A percentile compares a stretch with the other conserved stretches of the same genome.
Evolutionary conservation across 148 eudicot genomes (phyloP).

Genomic region (Spergularia marina): DNA sequence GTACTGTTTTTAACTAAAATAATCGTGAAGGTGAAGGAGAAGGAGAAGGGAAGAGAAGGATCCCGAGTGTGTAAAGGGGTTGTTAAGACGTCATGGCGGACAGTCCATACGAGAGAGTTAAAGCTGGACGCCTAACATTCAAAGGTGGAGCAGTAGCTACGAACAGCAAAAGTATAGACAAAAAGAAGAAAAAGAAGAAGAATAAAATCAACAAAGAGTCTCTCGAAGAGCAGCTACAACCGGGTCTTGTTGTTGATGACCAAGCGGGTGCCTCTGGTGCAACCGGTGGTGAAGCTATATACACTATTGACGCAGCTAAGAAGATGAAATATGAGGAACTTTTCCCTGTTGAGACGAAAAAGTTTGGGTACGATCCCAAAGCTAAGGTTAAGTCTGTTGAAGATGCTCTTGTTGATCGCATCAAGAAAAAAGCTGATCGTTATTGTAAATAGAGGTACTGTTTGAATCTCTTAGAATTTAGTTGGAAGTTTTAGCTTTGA

Average conservation of each 20-base stretch:
- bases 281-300: constrained; percentile 35
- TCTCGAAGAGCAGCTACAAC: constrained; percentile 6
- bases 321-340: constrained; percentile 82
- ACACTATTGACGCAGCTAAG: constrained; percentile 85
- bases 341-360: constrained; percentile 87
- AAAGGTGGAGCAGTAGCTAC: constrained; percentile 74
- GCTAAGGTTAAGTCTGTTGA: constrained; percentile 55
- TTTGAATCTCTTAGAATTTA: background rate
- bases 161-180: constrained; percentile 51
- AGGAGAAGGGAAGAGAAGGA: no score
- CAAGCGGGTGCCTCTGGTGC: constrained; percentile 1
- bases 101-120: constrained; percentile 58
- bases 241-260: constrained; percentile 11
- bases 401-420: constrained; percentile 83
- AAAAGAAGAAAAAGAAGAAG: constrained; percentile 59
- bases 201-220: constrained; percentile 25
- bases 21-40: no score
- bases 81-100: constrained; percentile 39
- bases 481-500: background rate
- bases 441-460: constrained; percentile 61
- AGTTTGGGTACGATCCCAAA: constrained; percentile 71
- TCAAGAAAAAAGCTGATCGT: constrained; percentile 97
- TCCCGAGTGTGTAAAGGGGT: no score
- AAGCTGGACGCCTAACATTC: constrained; percentile 72
- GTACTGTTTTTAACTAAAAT: no score